Base-by-base conservation (phyloP, 2,329 filamentous ascomycete genomes). In the Arthrobotrys entomopaga region DNA sequence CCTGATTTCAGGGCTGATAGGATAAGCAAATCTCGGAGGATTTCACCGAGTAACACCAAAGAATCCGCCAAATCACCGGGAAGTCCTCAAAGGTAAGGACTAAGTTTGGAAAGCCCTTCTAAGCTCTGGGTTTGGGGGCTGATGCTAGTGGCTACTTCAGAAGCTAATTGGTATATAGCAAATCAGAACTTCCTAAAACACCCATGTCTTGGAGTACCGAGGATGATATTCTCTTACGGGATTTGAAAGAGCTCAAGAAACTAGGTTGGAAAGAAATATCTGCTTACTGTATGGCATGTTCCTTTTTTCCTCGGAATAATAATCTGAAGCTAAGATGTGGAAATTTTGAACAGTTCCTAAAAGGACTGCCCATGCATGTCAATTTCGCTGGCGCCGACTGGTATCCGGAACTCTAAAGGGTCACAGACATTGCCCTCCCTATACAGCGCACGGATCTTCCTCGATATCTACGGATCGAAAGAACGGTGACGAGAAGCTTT, bases 211-310 rank as follows among this genome's bases (percentile, higher is more conserved):
- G 78, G 78, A 78, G 78, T 59, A 78, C 78, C 22, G 77, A 79
- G 57, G 78, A 79, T 48, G 78, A 79, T 67, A 74, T 78, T 29
- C 67, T 79, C 26, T 77, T 79, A 20, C 76, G 78, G 60, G 77
- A 79, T 69, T 65, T 79, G 38, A 79, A 79, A 66, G 78, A 79
- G 60, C 77, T 78, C n/a, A 76, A 78, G 49, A 77, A 78, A 50
- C 76, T 79, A 58, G 78, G 78, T 11, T 79, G 78, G 78, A 79
- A 79, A 57, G 78, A 79, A 69, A 79, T 79, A n/a, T 78, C 78
- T 22, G 79, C 78, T 63, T 78, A 79, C 61, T 79, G 78, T 79
- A 76, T 50, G 78, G 66, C 56, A 46, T 46, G n/a, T 46, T 16
- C 16, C 42, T 13, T 10, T 19, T 13, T 19, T 13, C 16, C 42